Evolutionary conservation across 2,329 filamentous ascomycete genomes (phyloP).

Genomic region (Alternaria rosae): DNA sequence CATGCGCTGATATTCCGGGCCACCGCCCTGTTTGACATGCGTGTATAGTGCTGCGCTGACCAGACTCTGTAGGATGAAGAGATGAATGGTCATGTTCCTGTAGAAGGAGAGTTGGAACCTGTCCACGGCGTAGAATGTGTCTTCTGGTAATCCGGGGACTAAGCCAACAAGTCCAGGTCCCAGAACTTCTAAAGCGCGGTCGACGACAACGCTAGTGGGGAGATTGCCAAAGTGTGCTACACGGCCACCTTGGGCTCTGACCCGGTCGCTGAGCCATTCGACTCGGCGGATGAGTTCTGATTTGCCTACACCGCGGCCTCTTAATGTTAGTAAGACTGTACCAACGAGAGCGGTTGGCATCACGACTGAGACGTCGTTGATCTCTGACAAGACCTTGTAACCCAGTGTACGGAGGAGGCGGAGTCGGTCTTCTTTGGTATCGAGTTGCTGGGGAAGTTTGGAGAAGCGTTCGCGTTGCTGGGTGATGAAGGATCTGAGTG

Average conservation of each 20-base stretch:
- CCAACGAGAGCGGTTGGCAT: constrained; percentile 98
- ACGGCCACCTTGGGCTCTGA: constrained; percentile 84
- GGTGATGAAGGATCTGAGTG: constrained; percentile 79
- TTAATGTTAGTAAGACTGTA: constrained; percentile 87
- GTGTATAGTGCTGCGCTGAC: constrained; percentile 92
- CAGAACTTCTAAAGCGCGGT: constrained; percentile 88
- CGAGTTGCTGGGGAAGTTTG: constrained; percentile 44
- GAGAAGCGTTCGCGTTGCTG: constrained; percentile 72
- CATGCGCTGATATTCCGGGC: constrained; percentile 80
- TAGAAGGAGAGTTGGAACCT: constrained; percentile 97
- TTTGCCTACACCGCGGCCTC: constrained; percentile 90
- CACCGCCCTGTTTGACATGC: constrained; percentile 88
- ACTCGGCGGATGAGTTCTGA: constrained; percentile 84
- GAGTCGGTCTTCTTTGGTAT: constrained; percentile 61
- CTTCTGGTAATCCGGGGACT: constrained; percentile 81
- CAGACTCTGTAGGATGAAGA: constrained; percentile 92
- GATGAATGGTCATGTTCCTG: constrained; percentile 98
- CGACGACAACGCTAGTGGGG: constrained; percentile 81
- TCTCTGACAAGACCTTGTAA: constrained; percentile 90
- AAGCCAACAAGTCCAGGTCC: constrained; percentile 87
- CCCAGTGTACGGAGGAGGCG: constrained; percentile 85
- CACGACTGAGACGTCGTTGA: constrained; percentile 94
- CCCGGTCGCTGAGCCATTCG: constrained; percentile 85
- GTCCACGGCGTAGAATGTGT: constrained; percentile 93
- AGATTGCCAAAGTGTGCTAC: constrained; percentile 91